Base-by-base conservation (phyloP, 2,329 filamentous ascomycete genomes). In the Fusarium napiforme region DNA sequence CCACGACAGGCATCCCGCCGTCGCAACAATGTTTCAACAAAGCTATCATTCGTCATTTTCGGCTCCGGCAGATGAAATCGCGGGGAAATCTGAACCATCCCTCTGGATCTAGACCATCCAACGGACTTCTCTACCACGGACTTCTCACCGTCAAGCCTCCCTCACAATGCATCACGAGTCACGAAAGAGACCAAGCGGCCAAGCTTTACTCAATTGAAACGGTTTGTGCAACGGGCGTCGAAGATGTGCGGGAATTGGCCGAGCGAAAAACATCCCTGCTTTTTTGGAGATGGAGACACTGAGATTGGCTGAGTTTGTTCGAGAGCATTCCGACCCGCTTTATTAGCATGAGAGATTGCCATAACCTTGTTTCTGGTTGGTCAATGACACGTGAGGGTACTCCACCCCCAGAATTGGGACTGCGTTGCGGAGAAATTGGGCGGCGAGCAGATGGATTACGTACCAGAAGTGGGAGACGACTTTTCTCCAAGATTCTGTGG, bases 401-500 rank as follows among this genome's bases (percentile, higher is more conserved):
- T 34, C 66, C 56, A 68, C 64, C 66, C 64, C 66, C 66, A 69
- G 66, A 32, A 23, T 34, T 32, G 47, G 46, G 46, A 49, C 30
- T 7, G 46, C 11, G 47, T 32, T 69, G 65, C 50, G 64, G 66
- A 68, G 66, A 68, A 63, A 32, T 56, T 69, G 57, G 47, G 23
- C 47, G 3, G 43, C 30, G 47, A 28, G 23, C 37, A 45, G 49
- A 66, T 45, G 42, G 39, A 66, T 50, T 57, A 39, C 32, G 43
- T 28, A 18, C 40, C 26, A 23, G 23, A 19, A 34, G n/a, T 40
- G 26, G 34, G 18, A 37, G 56, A 63, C 28, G 36, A 37, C 9
- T n/a, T 62, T 68, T 69, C 64, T 49, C 37, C 64, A 69, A 69
- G n/a, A 23, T 56, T 69, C 64, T 56, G 42, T 69, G 19, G 23